These are phyloP conservation scores for Penicillium salamii DNA, from an alignment of 495 filamentous ascomycete genomes.

Conservation along the genomic window DNA sequence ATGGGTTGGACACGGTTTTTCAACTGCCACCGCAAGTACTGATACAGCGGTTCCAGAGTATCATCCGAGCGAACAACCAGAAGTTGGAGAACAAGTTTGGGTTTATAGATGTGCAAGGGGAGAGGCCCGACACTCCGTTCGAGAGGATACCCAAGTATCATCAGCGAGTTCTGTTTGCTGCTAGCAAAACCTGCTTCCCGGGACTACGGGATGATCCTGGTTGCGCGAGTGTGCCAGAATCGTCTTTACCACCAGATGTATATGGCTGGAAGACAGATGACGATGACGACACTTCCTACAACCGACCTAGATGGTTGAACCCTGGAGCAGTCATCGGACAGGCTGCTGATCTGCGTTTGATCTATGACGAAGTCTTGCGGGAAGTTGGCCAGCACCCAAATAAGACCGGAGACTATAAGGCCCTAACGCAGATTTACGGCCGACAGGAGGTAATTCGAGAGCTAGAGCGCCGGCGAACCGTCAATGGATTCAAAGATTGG, in stretches of 20 bases:
- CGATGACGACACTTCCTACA: constrained; percentile 34
- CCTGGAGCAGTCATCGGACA: constrained; percentile 53
- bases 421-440: constrained; percentile 56
- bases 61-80: constrained; percentile 48
- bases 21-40: constrained; percentile 59
- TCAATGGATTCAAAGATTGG: constrained; percentile 43
- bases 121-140: constrained; percentile 16
- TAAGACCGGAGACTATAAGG: constrained; percentile 43
- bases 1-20: constrained; percentile 58
- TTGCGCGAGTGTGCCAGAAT: constrained; percentile 54
- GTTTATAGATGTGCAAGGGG: constrained; percentile 28
- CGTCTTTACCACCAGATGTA: constrained; percentile 53
- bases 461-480: constrained; percentile 41
- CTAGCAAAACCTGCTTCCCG: constrained; percentile 56
- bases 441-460: constrained; percentile 58
- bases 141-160: constrained; percentile 47
- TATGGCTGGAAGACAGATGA: constrained; percentile 56
- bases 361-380: constrained; percentile 46
- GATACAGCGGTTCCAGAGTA: constrained; percentile 52
- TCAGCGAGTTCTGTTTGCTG: constrained; percentile 58
- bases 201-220: constrained; percentile 44
- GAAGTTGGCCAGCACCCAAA: constrained; percentile 39
- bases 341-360: constrained; percentile 47
- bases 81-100: constrained; percentile 49
- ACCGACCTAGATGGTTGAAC: constrained; percentile 51